These are phyloP conservation scores for Cruciata laevipes DNA, from an alignment of 257 asterid genomes.

Conservation along the genomic window DNA sequence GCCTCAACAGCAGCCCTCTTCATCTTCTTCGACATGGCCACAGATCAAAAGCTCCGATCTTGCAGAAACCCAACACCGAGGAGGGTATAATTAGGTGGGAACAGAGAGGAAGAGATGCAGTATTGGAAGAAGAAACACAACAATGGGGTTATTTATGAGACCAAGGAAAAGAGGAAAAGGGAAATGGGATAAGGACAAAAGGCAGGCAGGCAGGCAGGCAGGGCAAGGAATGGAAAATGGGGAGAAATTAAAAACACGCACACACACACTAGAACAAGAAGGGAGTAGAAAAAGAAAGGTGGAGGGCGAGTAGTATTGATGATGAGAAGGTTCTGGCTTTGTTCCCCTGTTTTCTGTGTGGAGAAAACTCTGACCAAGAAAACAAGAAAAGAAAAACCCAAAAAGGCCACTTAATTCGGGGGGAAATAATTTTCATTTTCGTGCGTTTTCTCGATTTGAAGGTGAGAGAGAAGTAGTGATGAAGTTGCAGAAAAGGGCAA, in stretches of 20 bases:
- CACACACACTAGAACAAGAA: constrained; percentile 15
- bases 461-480: constrained; percentile 32
- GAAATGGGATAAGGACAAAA: constrained; percentile 16
- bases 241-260: neutral
- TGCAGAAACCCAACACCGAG: constrained; percentile 11
- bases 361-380: constrained; percentile 64
- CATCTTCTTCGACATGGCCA: constrained; percentile 57
- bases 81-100: constrained; percentile 18
- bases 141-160: constrained; percentile 14
- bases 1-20: constrained; percentile 37
- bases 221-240: neutral
- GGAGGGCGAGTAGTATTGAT: constrained; percentile 12
- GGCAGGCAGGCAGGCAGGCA: constrained; percentile 17
- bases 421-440: constrained; percentile 13
- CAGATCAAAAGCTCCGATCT: constrained; percentile 18
- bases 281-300: constrained; percentile 13
- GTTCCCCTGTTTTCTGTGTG: constrained; percentile 56
- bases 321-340: constrained; percentile 56
- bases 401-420: constrained; percentile 63
- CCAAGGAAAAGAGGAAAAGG: constrained; percentile 5
- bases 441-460: constrained; percentile 20
- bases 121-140: constrained; percentile 4
- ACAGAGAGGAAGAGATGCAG: constrained; percentile 7
- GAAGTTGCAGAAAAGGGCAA: constrained; percentile 70
- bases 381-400: constrained; percentile 37